These are phyloP conservation scores for Carpinus fangiana DNA, from an alignment of 306 rosid genomes.

Conservation along the genomic window DNA sequence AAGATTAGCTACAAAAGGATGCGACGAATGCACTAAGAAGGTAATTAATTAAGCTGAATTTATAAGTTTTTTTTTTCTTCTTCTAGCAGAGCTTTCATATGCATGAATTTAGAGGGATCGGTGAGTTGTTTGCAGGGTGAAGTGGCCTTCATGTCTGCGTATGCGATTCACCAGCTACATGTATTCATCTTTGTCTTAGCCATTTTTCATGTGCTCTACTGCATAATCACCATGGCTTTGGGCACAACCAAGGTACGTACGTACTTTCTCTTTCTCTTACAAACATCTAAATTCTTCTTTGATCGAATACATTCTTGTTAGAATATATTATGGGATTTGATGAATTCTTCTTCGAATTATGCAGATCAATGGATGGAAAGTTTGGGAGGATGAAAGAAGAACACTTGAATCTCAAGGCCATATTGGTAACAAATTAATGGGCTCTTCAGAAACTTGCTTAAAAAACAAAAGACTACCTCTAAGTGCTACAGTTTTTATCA, in stretches of 20 bases:
- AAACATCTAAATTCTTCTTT: too few species aligned
- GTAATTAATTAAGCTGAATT: background rate
- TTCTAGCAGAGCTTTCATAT: background rate
- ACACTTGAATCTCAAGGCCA: constrained; percentile 42
- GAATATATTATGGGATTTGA: too few species aligned
- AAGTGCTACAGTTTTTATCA: too few species aligned
- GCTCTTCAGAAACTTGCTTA: too few species aligned
- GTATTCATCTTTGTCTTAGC: constrained; percentile 80
- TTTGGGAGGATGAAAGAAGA: constrained; percentile 74
- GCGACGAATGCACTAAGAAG: constrained; percentile 23
- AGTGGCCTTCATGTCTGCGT: constrained; percentile 77
- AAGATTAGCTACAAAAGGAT: constrained; percentile 36
- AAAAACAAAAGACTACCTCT: too few species aligned
- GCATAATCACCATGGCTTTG: constrained; percentile 60
- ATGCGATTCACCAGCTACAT: constrained; percentile 90
- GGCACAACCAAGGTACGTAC: constrained; percentile 78
- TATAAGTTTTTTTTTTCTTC: background rate
- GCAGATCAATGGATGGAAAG: constrained; percentile 78
- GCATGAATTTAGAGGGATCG: background rate
- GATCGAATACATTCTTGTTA: too few species aligned
- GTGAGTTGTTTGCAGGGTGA: constrained; percentile 38
- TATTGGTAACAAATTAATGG: constrained; percentile 40
- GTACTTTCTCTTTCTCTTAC: background rate
- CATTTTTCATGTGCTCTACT: constrained; percentile 61
- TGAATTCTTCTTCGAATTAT: constrained; percentile 21